phyloP scores from a whole-genome alignment of 192 early-diverging fungal species.

The Pecoramyces ruminantium region DNA sequence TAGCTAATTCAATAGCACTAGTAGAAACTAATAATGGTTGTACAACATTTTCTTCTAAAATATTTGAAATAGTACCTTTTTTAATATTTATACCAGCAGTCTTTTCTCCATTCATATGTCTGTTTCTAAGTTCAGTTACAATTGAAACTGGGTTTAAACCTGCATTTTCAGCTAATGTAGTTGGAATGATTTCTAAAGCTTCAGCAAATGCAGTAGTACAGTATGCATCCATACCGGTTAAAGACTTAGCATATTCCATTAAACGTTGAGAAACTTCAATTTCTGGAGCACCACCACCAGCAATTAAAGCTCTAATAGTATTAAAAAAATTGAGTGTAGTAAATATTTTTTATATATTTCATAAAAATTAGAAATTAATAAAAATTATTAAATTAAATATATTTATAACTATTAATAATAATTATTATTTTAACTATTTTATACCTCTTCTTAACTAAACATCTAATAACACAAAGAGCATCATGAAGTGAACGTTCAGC shows the following conservation, averaged over 20 bases:
- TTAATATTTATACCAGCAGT: slow-evolving; percentile 94
- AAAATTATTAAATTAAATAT: too few relatives aligned
- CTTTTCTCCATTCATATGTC: slow-evolving; percentile 80
- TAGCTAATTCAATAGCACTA: slow-evolving; percentile 86
- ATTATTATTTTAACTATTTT: too few relatives aligned
- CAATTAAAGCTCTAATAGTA: slow-evolving; percentile 55
- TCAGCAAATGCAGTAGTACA: slow-evolving; percentile 97
- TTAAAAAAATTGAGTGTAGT: too few relatives aligned
- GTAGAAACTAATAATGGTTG: slow-evolving; percentile 96
- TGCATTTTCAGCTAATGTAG: slow-evolving; percentile 92
- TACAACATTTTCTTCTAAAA: slow-evolving; percentile 93
- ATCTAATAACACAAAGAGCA: slow-evolving; percentile 95
- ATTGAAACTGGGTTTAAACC: slow-evolving; percentile 93
- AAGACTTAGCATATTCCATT: slow-evolving; percentile 68
- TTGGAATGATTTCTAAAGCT: slow-evolving; percentile 92
- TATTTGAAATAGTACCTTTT: slow-evolving; percentile 90
- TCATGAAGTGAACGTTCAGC: slow-evolving; percentile 95
- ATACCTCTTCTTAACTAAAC: slow-evolving; percentile 92
- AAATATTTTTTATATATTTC: too few relatives aligned
- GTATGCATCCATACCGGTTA: slow-evolving; percentile 88
- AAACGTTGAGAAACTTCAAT: slow-evolving; percentile 83
- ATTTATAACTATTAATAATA: too few relatives aligned
- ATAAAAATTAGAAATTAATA: too few relatives aligned
- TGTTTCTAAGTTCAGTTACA: slow-evolving; percentile 90
- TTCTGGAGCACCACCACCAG: slow-evolving; percentile 95